These are phyloP conservation scores for Curvularia sp. DNA, from an alignment of 2,329 filamentous ascomycete species.

Conservation along the genomic window DNA sequence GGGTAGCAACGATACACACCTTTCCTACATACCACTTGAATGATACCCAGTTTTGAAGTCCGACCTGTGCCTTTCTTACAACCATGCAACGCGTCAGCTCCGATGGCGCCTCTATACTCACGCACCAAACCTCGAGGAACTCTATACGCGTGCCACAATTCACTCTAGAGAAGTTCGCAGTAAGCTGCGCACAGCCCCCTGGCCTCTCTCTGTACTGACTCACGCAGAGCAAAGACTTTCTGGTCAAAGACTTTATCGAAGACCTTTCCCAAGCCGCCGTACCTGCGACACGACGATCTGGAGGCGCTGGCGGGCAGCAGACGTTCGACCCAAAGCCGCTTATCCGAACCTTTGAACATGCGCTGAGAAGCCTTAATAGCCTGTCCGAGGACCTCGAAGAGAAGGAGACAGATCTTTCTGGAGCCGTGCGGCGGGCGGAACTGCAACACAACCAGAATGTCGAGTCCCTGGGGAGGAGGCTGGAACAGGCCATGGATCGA, in stretches of 20 bases:
- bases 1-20: constrained; percentile 20
- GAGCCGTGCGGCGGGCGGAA: constrained; percentile 89
- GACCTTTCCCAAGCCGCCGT: constrained; percentile 84
- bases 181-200: constrained; percentile 24
- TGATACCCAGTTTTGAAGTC: constrained; percentile 6
- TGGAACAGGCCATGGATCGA: constrained; percentile 88
- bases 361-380: constrained; percentile 70
- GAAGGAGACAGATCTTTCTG: constrained; percentile 88
- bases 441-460: constrained; percentile 90
- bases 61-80: constrained; percentile 1
- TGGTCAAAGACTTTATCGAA: constrained; percentile 97
- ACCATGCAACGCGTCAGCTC: constrained; percentile 47
- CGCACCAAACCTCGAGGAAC: constrained; percentile 49
- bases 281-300: constrained; percentile 80
- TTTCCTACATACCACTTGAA: constrained; percentile 7
- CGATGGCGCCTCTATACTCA: constrained; percentile 54
- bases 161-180: constrained; percentile 75
- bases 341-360: constrained; percentile 90
- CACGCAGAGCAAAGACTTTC: constrained; percentile 73
- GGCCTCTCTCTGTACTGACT: constrained; percentile 17
- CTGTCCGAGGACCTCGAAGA: constrained; percentile 85
- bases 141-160: constrained; percentile 68
- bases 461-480: constrained; percentile 83
- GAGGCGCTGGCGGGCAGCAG: constrained; percentile 53
- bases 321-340: constrained; percentile 94